Evolutionary conservation across 495 filamentous ascomycete genomes (phyloP), one percentile per base, ranked within the genome.

Genomic region (Collariella sp.): DNA sequence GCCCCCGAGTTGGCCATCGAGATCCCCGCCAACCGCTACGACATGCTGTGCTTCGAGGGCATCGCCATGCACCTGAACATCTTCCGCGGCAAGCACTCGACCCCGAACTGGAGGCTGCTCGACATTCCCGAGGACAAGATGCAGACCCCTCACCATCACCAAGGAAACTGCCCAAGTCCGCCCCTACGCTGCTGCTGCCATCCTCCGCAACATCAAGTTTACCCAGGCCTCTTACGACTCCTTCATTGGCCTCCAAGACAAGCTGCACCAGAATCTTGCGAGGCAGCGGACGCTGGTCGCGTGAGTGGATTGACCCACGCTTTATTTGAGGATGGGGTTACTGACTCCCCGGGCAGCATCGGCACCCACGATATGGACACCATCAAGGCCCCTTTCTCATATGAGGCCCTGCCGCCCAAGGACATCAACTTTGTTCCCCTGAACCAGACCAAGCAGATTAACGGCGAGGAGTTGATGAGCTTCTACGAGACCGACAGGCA

Each of bases 1-100:
- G 80, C 88, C 6, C 85, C 94, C 43, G 86, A 97, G 73, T 79
- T 97, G 65, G 95, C 95, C 78, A 97, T 99, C 66, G 93, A 99
- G 70, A 95, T 99, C 66, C 93, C 93, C 56, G 93, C 93, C 58
- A 99, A 99, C 70, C 82, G 91, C 79, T 97, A 97, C 83, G 93
- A 99, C 64, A 85, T 97, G 83, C 83, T 99, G 26, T 99, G 93
- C 67, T 95, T 96, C 73, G 93, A 99, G 72, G 93, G 93, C 44
- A 94, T 99, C 67, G 84, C 89, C 46, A 79, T 95, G 61, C 91
- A 91, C 82, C 79, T 99, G 51, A 95, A 95, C 65, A 87, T 99
- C 70, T 99, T 97, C 84, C 72, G 84, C 50, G 86, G 82, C 46
- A 85, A 83, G 58, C 73, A 79, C 46, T 66, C 78, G 15, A 75